These are phyloP conservation scores for Oryza longistaminata DNA, from an alignment of 176 grass and related monocot genomes.

Conservation along the genomic window DNA sequence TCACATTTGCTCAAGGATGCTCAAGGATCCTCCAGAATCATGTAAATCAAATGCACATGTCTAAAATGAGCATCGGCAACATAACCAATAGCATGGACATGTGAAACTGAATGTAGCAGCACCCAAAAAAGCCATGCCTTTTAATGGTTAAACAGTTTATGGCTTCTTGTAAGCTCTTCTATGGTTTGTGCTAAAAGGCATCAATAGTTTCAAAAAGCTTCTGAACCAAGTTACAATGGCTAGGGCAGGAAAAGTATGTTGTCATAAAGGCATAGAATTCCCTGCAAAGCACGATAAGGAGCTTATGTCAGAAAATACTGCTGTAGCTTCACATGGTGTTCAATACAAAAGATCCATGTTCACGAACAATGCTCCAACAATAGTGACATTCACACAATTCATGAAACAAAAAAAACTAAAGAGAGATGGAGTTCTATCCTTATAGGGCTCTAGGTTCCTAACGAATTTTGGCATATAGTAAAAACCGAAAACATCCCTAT, in stretches of 20 bases:
- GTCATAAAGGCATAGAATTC: slow-evolving; percentile 44
- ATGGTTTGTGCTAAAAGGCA: background rate
- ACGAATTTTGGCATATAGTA: background rate
- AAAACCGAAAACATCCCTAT: background rate
- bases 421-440: background rate
- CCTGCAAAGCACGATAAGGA: background rate
- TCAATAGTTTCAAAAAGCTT: background rate
- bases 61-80: background rate
- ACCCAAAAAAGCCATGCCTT: slow-evolving; percentile 4
- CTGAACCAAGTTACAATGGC: background rate
- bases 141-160: slow-evolving; percentile 1
- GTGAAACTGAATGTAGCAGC: background rate
- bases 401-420: background rate
- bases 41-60: background rate
- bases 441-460: background rate
- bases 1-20: background rate
- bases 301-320: background rate
- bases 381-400: background rate
- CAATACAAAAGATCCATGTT: too few relatives aligned
- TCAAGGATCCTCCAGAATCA: background rate
- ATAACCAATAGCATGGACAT: background rate
- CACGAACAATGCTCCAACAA: background rate
- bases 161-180: background rate
- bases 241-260: background rate
- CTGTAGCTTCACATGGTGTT: background rate